These are phyloP conservation scores for Calonectria ilicicola DNA, from an alignment of 2,329 filamentous ascomycete species.

Conservation along the genomic window DNA sequence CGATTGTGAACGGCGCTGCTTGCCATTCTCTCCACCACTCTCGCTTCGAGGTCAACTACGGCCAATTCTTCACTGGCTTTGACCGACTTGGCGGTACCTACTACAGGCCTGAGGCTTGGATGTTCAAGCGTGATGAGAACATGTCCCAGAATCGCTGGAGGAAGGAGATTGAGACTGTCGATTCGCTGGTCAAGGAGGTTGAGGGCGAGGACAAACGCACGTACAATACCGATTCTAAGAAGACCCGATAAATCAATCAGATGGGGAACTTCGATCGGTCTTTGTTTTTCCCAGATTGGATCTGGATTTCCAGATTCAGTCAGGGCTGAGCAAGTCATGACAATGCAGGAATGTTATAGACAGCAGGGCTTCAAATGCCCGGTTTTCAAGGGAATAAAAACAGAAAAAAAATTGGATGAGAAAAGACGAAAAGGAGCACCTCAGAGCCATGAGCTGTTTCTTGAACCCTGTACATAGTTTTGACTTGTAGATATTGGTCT, in stretches of 20 bases:
- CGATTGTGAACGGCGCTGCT: constrained; percentile 93
- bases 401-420: not conserved
- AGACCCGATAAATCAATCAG: constrained; percentile 45
- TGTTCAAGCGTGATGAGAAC: constrained; percentile 88
- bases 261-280: not conserved
- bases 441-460: not conserved
- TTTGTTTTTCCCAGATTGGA: not conserved
- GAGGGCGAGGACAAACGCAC: constrained; percentile 66
- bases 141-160: constrained; percentile 86
- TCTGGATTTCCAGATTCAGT: not conserved
- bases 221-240: constrained; percentile 59
- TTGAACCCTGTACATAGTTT: constrained; percentile 33
- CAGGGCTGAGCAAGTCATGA: not conserved
- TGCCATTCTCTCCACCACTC: constrained; percentile 85
- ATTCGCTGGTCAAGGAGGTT: constrained; percentile 80
- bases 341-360: not conserved
- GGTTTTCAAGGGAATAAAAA: not conserved
- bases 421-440: not conserved
- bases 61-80: constrained; percentile 94
- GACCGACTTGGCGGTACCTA: constrained; percentile 90
- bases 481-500: constrained; percentile 29
- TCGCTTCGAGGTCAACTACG: constrained; percentile 77
- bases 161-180: constrained; percentile 81
- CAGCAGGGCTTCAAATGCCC: not conserved
- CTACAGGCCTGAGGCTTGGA: constrained; percentile 84